Evolutionary conservation across 495 filamentous ascomycete genomes (phyloP).

Genomic region (Neurospora sp.): DNA sequence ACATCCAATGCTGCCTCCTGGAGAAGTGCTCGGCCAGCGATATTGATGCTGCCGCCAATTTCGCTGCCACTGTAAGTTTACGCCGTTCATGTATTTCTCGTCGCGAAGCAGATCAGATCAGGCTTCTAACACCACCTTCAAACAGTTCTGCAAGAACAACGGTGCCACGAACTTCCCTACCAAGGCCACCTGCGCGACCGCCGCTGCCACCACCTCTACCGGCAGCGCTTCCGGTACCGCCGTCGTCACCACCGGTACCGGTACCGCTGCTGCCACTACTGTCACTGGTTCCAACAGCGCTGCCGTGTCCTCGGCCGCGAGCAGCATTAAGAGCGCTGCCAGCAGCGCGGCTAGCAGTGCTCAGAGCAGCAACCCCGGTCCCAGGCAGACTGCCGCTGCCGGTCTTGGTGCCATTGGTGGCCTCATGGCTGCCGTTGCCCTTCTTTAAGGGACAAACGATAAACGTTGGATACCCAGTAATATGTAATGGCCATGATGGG

Average conservation of each 20-base stretch:
- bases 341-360: background rate
- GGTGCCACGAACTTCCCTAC: conserved; percentile 28
- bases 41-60: conserved; percentile 22
- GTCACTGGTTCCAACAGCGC: conserved; percentile 1
- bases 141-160: conserved; percentile 23
- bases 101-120: background rate
- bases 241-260: conserved; percentile 12
- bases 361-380: conserved; percentile 14
- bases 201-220: conserved; percentile 10
- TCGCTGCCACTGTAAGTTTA: conserved; percentile 17
- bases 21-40: conserved; percentile 31
- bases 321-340: conserved; percentile 2
- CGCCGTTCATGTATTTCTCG: background rate
- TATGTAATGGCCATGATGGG: background rate
- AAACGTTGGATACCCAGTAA: background rate
- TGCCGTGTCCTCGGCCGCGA: background rate
- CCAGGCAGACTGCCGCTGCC: conserved; percentile 17
- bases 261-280: conserved; percentile 9
- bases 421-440: conserved; percentile 19
- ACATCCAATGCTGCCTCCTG: conserved; percentile 59
- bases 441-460: conserved; percentile 11
- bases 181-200: conserved; percentile 21
- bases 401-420: conserved; percentile 25
- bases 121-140: background rate
- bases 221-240: conserved; percentile 11